Base-by-base conservation (phyloP, 2,329 filamentous ascomycete species). In the Exophiala phaeomuriformis region DNA sequence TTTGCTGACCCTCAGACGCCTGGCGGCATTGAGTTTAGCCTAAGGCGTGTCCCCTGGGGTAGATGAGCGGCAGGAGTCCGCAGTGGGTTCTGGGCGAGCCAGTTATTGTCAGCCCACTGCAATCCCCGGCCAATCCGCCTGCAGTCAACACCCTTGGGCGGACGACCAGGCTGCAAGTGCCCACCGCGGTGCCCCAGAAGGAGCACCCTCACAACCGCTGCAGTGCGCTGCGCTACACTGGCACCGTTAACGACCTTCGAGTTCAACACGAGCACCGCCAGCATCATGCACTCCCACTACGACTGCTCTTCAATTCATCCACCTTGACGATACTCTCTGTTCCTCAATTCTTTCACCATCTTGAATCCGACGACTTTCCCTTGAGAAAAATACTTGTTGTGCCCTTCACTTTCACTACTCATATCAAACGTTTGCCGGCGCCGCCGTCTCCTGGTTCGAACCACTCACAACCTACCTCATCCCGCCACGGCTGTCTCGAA, bases 51-150 rank as follows among this genome's bases (percentile, higher is more conserved):
- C 10, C 36, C n/a, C 10, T 32, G 37, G 37, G 37, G 27, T 42
- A 50, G 39, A 28, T 43, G 19, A 28, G 39, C 47, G 47, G 47
- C 37, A 50, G 28, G 39, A 50, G 37, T 42, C 47, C 47, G 47
- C 47, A 33, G 36, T 43, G 44, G 19, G 39, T 45, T 31, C 6
- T 4, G 6, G 6, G 36, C 30, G 47, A 12, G 4, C 19, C 39
- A 27, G 28, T 41, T 41, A 41, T 41, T 10, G 19, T 28, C 12
- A 41, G 9, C 28, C 39, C 39, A 27, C 36, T 12, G 6, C 5
- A 19, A 19, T 19, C 19, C 19, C 19, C 12, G 8, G 27, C 42
- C 42, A 45, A 29, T 30, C 7, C 9, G 10, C 4, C 46, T 12
- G 19, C 29, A 31, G 41, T 19, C 41, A 43, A n/a, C 41, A 43